These are phyloP conservation scores for Sesbania bispinosa DNA, from an alignment of 306 rosid species.

Conservation along the genomic window DNA sequence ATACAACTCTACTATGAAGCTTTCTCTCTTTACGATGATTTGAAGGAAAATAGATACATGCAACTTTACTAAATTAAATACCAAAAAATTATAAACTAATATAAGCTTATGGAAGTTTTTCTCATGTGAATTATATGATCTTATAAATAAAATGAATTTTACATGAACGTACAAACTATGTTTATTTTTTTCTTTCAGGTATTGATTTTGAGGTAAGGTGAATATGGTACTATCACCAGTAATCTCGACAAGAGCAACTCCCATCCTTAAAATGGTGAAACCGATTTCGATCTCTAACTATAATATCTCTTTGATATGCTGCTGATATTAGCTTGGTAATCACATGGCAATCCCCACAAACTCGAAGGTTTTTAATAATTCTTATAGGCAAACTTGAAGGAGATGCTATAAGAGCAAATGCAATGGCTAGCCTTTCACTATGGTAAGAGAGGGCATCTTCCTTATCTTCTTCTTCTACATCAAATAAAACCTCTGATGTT, in stretches of 20 bases:
- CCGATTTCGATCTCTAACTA: slow-evolving; percentile 43
- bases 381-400: slow-evolving; percentile 29
- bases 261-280: slow-evolving; percentile 45
- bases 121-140: not conserved
- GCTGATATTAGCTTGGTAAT: slow-evolving; percentile 34
- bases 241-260: slow-evolving; percentile 42
- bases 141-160: not conserved
- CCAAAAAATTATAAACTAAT: not conserved
- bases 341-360: slow-evolving; percentile 41
- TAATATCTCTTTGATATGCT: slow-evolving; percentile 31
- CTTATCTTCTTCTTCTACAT: slow-evolving; percentile 49
- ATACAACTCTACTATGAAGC: too few species aligned
- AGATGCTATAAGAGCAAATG: slow-evolving; percentile 37
- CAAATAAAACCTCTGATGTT: slow-evolving; percentile 40
- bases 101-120: not conserved
- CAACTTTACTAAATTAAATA: too few species aligned
- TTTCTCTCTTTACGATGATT: too few species aligned
- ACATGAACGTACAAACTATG: not conserved
- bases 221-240: slow-evolving; percentile 26
- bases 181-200: not conserved
- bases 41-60: too few species aligned
- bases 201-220: not conserved
- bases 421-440: slow-evolving; percentile 46
- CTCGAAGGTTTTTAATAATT: slow-evolving; percentile 43
- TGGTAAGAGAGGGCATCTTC: slow-evolving; percentile 44